Evolutionary conservation across 2,329 filamentous ascomycete species (phyloP).

Genomic region (Trichoderma breve): DNA sequence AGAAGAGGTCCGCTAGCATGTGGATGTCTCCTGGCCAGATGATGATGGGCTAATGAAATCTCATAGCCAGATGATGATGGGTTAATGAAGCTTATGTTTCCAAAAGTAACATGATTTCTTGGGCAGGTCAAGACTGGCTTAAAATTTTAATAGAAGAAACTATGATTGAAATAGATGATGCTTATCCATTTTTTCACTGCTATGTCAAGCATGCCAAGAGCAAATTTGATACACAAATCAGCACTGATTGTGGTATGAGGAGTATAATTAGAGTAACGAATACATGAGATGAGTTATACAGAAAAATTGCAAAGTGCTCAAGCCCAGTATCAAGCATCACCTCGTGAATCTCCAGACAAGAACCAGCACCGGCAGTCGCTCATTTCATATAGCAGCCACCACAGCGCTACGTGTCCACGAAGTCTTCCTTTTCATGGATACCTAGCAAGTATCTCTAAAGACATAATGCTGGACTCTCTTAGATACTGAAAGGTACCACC

Average conservation of each 20-base stretch:
- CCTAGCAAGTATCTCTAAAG: not conserved
- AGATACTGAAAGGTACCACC: not conserved
- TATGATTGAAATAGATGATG: not conserved
- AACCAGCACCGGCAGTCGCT: not conserved
- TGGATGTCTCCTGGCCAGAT: constrained; percentile 14
- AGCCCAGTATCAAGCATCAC: not conserved
- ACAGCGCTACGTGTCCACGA: not conserved
- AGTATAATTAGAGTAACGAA: not conserved
- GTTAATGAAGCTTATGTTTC: not conserved
- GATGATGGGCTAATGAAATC: constrained; percentile 16
- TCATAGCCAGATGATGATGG: constrained; percentile 17
- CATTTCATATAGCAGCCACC: not conserved
- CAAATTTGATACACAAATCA: not conserved
- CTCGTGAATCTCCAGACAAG: too few species aligned
- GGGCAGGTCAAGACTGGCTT: not conserved
- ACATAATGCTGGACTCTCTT: not conserved
- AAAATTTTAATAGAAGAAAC: not conserved
- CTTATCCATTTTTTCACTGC: not conserved
- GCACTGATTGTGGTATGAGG: not conserved
- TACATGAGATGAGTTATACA: not conserved
- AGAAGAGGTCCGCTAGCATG: constrained; percentile 23
- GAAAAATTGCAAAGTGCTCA: not conserved
- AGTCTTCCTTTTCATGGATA: not conserved
- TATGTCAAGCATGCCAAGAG: not conserved
- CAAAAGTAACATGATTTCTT: not conserved